Evolutionary conservation across 2,329 filamentous ascomycete genomes (phyloP), one percentile per base, ranked within the genome.

Genomic region (Phialophora expanda): DNA sequence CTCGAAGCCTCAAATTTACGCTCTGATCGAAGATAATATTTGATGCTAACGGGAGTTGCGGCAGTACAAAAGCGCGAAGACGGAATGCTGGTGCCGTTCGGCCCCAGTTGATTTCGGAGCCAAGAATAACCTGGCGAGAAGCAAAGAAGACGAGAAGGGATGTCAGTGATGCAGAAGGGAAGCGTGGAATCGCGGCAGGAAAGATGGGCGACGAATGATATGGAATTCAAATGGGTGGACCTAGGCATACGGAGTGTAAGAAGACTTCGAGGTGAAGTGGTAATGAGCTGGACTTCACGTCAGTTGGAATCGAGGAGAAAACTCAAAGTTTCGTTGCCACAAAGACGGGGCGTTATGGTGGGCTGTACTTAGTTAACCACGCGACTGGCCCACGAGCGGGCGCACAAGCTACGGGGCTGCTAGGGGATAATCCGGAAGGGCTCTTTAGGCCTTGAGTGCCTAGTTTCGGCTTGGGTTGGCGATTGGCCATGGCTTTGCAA

Each of bases 311-410:
- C 48, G 11, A 28, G 48, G 22, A 51, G 48, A 28, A 51, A 28
- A 51, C 9, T 44, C 38, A 26, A 51, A 51, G 20, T 51, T 28
- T 14, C 20, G 20, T 55, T n/a, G 53, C 53, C 53, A 55, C 53
- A 34, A 34, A 34, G 24, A 26, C 11, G 48, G 22, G 17, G 5
- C 24, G 9, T 32, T 17, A 2, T 28, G 20, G 28, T 30, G 28
- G 30, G 30, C 30, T 30, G 30, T 9, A 7, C 8, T 30, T 30
- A 30, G 30, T 30, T 30, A 30, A 34, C 53, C 53, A 55, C 14
- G 26, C 22, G 20, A n/a, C 22, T 22, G 9, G 48, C 22, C 48
- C 48, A 14, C 48, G 48, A 51, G 24, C 20, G 26, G 48, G 20
- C 20, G 48, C 46, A 50, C 20, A 20, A 26, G 46, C 46, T 24